Evolutionary conservation across 148 eudicot species (phyloP), one percentile per base, ranked within the genome.

Genomic region (Diospyros lotus): DNA sequence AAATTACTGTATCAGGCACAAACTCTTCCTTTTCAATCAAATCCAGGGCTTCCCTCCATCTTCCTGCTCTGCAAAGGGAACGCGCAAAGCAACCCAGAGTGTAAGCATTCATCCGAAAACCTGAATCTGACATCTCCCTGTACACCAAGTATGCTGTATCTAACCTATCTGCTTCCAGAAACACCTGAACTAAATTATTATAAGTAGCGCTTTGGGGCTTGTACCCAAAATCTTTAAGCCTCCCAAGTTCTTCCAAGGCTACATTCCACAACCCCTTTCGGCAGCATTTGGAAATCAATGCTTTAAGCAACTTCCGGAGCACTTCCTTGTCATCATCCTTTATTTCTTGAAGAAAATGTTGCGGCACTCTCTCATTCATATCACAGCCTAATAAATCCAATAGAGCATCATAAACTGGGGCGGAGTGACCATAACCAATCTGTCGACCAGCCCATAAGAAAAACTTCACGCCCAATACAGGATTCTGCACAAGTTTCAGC

Each of bases 191-290:
- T 81, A 95, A 84, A 10, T 89, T 91, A 84, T 89, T 84, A 78
- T 88, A 92, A 1, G 96, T 95, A 42, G 38, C 85, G 71, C 83
- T 77, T 0, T 90, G 85, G 2, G 97, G 91, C 84, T 86, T 95
- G 71, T 83, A 90, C 68, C 99, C 99, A 13, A 85, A 88, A 82
- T 90, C 88, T 80, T 95, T 95, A 54, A 92, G 87, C 86, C 94
- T 90, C 63, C 91, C 99, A 4, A 95, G 85, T 84, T 92, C 97
- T 86, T 90, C 99, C 79, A 95, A 80, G 18, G 97, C 99, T 68
- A 82, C 15, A 93, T 88, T 89, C 97, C 96, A 95, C 80, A 73
- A 75, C 74, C 97, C 99, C 75, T 80, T 82, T 66, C 76, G 69
- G 54, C 96, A 95, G 77, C 79, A 88, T 78, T 87, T 95, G 71